A percentile compares a stretch with the other conserved stretches of the same genome.
phyloP scores from a whole-genome alignment of 768 basidiomycete genomes.

The Clitopilus hobsonii region DNA sequence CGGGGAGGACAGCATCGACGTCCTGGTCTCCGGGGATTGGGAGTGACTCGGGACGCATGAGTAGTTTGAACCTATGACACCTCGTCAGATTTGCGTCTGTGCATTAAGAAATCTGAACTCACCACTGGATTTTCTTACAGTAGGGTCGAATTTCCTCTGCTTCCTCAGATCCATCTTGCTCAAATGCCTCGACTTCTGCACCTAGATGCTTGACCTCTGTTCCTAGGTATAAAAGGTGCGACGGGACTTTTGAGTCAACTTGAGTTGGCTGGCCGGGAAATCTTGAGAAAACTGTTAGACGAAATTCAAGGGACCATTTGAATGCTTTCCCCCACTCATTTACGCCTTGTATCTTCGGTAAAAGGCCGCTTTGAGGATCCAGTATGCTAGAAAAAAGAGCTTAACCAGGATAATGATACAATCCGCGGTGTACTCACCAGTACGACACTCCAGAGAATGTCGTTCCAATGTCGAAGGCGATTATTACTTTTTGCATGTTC shows the following conservation, averaged over 20 bases:
- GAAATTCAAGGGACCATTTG: not conserved
- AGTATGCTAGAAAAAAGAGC: too few species aligned
- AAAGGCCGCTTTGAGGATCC: too few species aligned
- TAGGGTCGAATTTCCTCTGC: constrained; percentile 31
- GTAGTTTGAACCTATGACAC: constrained; percentile 21
- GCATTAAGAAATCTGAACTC: not conserved
- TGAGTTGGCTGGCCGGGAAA: constrained; percentile 41
- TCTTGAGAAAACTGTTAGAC: constrained; percentile 16
- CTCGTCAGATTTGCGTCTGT: constrained; percentile 7
- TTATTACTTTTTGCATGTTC: constrained; percentile 30
- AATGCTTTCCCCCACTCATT: not conserved
- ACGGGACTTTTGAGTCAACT: constrained; percentile 45
- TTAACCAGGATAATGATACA: too few species aligned
- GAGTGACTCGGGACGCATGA: constrained; percentile 22
- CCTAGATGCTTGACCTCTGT: constrained; percentile 36
- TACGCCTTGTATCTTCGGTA: not conserved
- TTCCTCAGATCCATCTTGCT: constrained; percentile 22
- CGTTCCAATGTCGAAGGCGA: constrained; percentile 46
- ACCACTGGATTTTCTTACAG: constrained; percentile 26
- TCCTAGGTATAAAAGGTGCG: constrained; percentile 36
- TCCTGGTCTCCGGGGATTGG: constrained; percentile 13
- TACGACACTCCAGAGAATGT: constrained; percentile 44
- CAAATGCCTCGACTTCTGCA: constrained; percentile 29
- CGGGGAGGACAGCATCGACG: constrained; percentile 34
- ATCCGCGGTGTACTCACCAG: too few species aligned